phyloP scores from a whole-genome alignment of 2,329 filamentous ascomycete genomes.

The Cyphellophora attinorum region DNA sequence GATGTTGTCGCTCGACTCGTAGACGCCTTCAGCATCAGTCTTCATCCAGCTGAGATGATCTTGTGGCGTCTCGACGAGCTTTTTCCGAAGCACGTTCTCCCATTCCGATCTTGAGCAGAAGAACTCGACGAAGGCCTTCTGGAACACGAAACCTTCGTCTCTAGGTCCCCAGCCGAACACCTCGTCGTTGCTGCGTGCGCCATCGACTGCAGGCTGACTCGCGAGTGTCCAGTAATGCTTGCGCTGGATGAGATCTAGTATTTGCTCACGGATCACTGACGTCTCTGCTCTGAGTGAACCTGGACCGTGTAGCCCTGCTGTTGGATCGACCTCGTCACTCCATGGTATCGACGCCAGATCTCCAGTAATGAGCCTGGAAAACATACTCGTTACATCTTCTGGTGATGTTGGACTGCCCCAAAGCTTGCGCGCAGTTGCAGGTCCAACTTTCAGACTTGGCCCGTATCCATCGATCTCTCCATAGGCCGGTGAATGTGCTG shows the following conservation, averaged over 20 bases:
- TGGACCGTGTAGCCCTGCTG: constrained; percentile 24
- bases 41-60: constrained; percentile 80
- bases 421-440: constrained; percentile 69
- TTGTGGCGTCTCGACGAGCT: constrained; percentile 50
- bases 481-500: constrained; percentile 84
- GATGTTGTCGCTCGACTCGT: constrained; percentile 42
- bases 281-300: constrained; percentile 65
- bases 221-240: constrained; percentile 94
- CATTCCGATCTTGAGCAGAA: constrained; percentile 74
- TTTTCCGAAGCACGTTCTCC: constrained; percentile 48
- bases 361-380: constrained; percentile 71
- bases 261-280: constrained; percentile 63
- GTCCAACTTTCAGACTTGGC: constrained; percentile 83
- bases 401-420: constrained; percentile 70
- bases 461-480: constrained; percentile 98
- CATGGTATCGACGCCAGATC: constrained; percentile 76
- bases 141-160: constrained; percentile 83
- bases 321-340: constrained; percentile 67
- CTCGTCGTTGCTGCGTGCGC: constrained; percentile 62
- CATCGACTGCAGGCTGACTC: constrained; percentile 88
- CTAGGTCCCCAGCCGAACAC: constrained; percentile 90
- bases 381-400: constrained; percentile 68
- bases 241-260: constrained; percentile 65
- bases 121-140: constrained; percentile 96
- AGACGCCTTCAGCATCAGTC: constrained; percentile 67